Base-by-base conservation (phyloP, 2,329 filamentous ascomycete species). In the Fusarium protoensiforme region DNA sequence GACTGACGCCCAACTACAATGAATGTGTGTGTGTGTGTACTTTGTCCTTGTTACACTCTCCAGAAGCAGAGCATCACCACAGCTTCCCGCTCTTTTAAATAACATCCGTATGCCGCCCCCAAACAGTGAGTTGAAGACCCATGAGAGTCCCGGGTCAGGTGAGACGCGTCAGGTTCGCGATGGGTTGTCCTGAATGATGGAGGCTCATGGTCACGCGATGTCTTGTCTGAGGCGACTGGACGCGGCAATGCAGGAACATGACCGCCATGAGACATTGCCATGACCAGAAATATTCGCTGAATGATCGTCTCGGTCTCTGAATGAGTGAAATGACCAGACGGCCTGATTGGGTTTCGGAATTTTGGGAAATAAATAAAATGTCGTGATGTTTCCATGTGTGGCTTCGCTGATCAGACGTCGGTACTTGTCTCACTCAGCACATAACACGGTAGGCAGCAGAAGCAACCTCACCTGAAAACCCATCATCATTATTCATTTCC, bases 331-430 rank as follows among this genome's bases (percentile, higher is more conserved):
- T 74, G 71, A 74, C 71, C 63, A 64, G 61, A 24, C 18, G 58
- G 29, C 13, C 69, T 74, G 71, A 74, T 62, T 48, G 36, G 43
- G 48, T 63, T 65, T 60, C 22, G 43, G 27, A 14, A 48, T 36
- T 67, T 61, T 61, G 61, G 33, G n/a, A 60, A 65, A 54, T 43
- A 38, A 27, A 48, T 36, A 27, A 54, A 59, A 39, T 54, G 57
- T 64, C 61, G 65, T 76, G 75, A 75, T 73, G 61, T 46, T 60
- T 71, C 31, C 38, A 41, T 57, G 71, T 77, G 75, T 77, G 75
- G 64, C 65, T 66, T 71, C 18, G 56, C 41, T 31, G 53, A 65
- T 77, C 75, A 77, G 64, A 72, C 68, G 67, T 48, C 53, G 31
- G 33, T 62, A 18, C 24, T 22, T 64, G 72, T 77, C 61, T 63